Evolutionary conservation across 2,329 filamentous ascomycete genomes (phyloP).

Genomic region (Biscogniauxia sp.): DNA sequence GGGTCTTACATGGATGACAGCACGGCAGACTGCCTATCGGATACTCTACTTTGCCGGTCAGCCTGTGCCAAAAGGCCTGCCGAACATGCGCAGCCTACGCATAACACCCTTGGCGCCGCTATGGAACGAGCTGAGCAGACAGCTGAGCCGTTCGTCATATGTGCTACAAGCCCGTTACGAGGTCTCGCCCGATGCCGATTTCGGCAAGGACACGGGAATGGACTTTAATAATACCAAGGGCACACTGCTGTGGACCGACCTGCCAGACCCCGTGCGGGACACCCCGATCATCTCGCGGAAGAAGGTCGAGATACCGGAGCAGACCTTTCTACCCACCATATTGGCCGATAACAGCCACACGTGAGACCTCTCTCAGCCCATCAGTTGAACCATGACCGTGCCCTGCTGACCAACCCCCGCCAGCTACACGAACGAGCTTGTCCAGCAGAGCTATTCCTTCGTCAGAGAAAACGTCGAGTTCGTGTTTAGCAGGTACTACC

Average conservation of each 20-base stretch:
- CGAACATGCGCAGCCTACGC: conserved; percentile 32
- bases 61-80: conserved; percentile 43
- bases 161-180: conserved; percentile 56
- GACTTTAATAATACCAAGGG: conserved; percentile 45
- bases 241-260: conserved; percentile 56
- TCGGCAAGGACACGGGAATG: conserved; percentile 36
- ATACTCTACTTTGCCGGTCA: conserved; percentile 55
- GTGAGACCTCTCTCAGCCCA: conserved; percentile 38
- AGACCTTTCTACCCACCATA: conserved; percentile 46
- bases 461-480: conserved; percentile 56
- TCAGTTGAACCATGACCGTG: neutral
- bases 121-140: conserved; percentile 56
- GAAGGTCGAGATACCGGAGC: conserved; percentile 55
- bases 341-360: conserved; percentile 52
- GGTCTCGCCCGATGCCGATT: conserved; percentile 46
- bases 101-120: conserved; percentile 12
- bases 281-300: conserved; percentile 52
- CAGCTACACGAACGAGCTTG: conserved; percentile 51
- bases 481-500: conserved; percentile 48
- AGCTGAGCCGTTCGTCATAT: conserved; percentile 56
- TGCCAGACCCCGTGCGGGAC: conserved; percentile 55
- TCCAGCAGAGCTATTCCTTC: conserved; percentile 54
- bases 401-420: conserved; percentile 2
- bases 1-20: conserved; percentile 56
- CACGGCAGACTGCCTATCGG: conserved; percentile 48